Evolutionary conservation across 2,329 filamentous ascomycete species (phyloP).

Genomic region (Chaetomiaceae sp.): DNA sequence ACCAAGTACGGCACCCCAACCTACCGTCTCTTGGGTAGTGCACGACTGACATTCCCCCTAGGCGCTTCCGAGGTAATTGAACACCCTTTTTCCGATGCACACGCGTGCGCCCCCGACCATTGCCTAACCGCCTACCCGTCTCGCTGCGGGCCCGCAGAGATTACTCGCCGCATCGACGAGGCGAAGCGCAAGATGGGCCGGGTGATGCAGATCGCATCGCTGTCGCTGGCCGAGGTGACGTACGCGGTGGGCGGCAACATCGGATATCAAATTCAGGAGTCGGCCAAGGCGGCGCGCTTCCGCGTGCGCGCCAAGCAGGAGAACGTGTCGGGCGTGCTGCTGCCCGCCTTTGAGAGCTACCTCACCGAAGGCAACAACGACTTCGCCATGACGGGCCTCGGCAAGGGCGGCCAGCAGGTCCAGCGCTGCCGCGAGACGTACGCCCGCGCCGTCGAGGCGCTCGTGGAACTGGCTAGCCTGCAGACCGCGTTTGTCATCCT

Average conservation of each 20-base stretch:
- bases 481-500: constrained; percentile 96
- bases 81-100: no score
- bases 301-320: constrained; percentile 92
- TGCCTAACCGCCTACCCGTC: not conserved
- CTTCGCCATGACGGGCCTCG: constrained; percentile 90
- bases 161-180: constrained; percentile 94
- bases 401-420: constrained; percentile 95
- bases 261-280: constrained; percentile 95
- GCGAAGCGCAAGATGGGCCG: constrained; percentile 99
- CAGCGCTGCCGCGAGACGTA: constrained; percentile 94
- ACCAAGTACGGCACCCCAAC: constrained; percentile 66
- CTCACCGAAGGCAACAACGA: constrained; percentile 86
- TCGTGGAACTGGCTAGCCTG: constrained; percentile 89
- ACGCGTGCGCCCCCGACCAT: no score
- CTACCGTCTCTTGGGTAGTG: not conserved
- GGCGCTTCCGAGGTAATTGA: constrained; percentile 75
- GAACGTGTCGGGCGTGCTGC: constrained; percentile 93
- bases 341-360: constrained; percentile 91
- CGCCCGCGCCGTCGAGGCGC: constrained; percentile 86
- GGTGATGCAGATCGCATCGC: constrained; percentile 98
- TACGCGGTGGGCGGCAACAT: constrained; percentile 96
- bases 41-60: constrained; percentile 33
- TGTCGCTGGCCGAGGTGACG: constrained; percentile 93
- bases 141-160: constrained; percentile 51
- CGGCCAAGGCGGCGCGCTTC: constrained; percentile 87